Base-by-base conservation (phyloP, 1,139 yeast genomes). In the Taphrina deformans region DNA sequence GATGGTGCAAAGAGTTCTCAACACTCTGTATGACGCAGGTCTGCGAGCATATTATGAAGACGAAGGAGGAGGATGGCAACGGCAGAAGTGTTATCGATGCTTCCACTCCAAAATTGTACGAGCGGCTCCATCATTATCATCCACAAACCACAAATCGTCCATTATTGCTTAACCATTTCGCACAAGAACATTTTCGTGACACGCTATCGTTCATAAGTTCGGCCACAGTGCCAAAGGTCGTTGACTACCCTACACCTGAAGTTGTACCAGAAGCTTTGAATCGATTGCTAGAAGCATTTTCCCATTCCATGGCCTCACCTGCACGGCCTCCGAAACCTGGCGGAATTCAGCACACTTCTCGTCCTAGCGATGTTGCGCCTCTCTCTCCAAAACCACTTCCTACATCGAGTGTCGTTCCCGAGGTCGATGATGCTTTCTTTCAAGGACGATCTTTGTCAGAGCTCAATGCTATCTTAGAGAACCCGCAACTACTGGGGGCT, bases 401-500 rank as follows among this genome's bases (percentile, higher is more conserved):
- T 9, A 27, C 10, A 10, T 55, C 62, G 10, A 14, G 7, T 9
- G 21, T 38, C 26, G 48, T 10, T 21, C 62, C 62, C 7, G 41
- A 35, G 6, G 21, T 53, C 27, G 48, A 53, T 23, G n/a, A n/a
- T 16, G 33, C 23, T 24, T 24, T 58, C 33, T 35, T 58, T 10
- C 48, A 33, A 33, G 62, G 48, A 21, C 56, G 33, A 10, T n/a
- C 45, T 9, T 10, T 26, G 16, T 48, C 53, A 3, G 70, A 67
- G 14, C 59, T 68, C 6, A 50, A 55, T 12, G 48, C 52, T 6
- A 31, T 69, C 24, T 45, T 63, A 2, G 41, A 38, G 16, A 65
- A 69, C 55, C 66, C 65, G 9, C 56, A 51, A 12, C 41, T 56
- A 10, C 50, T 69, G 12, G 52, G 53, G 18, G 67, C 69, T 10